A percentile compares a stretch with the other conserved stretches of the same genome.
These are phyloP conservation scores for Debaryomycetaceae sp. DNA, from an alignment of 1,139 yeast species.

Conservation along the genomic window DNA sequence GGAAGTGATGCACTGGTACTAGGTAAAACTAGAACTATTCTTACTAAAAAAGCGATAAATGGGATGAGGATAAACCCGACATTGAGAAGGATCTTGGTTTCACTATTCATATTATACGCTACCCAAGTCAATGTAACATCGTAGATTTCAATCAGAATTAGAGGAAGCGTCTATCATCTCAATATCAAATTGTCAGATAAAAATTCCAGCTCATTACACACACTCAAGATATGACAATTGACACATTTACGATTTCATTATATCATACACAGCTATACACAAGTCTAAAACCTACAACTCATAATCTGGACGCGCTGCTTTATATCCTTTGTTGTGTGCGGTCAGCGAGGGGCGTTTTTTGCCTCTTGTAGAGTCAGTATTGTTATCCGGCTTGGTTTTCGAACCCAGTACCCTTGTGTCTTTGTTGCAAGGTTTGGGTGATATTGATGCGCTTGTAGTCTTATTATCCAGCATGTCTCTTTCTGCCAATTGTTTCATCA, in stretches of 20 bases:
- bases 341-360: neutral
- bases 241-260: neutral
- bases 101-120: conserved; percentile 21
- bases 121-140: neutral
- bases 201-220: too few relatives aligned
- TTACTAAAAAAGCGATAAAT: conserved; percentile 17
- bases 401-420: neutral
- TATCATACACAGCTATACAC: neutral
- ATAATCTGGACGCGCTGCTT: conserved; percentile 14
- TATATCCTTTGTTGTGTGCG: conserved; percentile 7
- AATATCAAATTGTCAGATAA: neutral
- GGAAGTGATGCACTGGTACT: conserved; percentile 10
- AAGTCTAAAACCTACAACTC: conserved; percentile 11
- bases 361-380: conserved; percentile 1
- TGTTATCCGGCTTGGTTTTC: neutral
- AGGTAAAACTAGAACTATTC: conserved; percentile 31
- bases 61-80: conserved; percentile 24
- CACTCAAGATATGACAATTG: too few relatives aligned
- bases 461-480: conserved; percentile 20
- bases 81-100: conserved; percentile 19
- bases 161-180: neutral
- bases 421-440: neutral
- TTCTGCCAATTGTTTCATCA: conserved; percentile 52
- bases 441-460: neutral
- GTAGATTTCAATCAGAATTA: neutral